phyloP scores from a whole-genome alignment of 441 rosid genomes.

The Syzygium syzygioides region DNA sequence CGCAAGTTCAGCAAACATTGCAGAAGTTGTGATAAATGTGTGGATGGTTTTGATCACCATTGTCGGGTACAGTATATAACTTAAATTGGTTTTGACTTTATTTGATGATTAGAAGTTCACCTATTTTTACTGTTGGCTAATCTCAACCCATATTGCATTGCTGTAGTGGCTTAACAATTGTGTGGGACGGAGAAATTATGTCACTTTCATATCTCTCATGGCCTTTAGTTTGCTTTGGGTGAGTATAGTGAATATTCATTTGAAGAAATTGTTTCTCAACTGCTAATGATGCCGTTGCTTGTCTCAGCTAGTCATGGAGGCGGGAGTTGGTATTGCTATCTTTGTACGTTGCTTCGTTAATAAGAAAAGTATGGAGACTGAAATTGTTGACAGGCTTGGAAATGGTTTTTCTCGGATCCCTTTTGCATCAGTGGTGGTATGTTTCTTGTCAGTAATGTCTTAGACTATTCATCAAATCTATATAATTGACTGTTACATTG shows the following conservation, averaged over 20 bases:
- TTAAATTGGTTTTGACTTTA: constrained; percentile 6
- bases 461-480: background rate
- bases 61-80: constrained; percentile 45
- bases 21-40: constrained; percentile 69
- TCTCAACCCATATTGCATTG: constrained; percentile 12
- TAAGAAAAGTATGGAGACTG: constrained; percentile 54
- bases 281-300: constrained; percentile 10
- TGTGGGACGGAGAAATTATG: constrained; percentile 56
- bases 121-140: background rate
- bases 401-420: constrained; percentile 71
- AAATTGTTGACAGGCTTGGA: constrained; percentile 71
- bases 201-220: constrained; percentile 57
- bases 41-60: constrained; percentile 69
- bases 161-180: constrained; percentile 81
- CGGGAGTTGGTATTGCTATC: constrained; percentile 54
- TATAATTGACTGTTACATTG: constrained; percentile 1
- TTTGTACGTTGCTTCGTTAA: constrained; percentile 59
- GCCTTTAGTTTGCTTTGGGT: constrained; percentile 62
- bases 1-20: constrained; percentile 72
- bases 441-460: constrained; percentile 1
- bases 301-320: constrained; percentile 47
- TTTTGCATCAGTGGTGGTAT: constrained; percentile 68
- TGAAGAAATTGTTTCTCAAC: constrained; percentile 1
- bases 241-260: constrained; percentile 17
- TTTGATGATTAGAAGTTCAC: background rate